Base-by-base conservation (phyloP, 169 alveolate genomes). In the Eimeria sp. region DNA sequence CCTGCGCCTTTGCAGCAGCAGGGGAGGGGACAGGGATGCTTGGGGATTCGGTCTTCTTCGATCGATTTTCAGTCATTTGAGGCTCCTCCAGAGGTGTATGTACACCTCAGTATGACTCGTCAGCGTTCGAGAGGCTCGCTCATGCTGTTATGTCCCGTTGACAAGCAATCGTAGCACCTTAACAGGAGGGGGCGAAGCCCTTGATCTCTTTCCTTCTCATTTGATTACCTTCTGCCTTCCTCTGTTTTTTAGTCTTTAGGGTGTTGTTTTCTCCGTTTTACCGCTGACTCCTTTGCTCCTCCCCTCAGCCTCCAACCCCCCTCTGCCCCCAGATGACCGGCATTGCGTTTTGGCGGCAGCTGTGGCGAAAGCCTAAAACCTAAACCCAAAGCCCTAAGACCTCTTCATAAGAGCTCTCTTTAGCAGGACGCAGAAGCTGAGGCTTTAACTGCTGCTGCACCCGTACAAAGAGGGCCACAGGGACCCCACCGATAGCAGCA, bases 281-380 rank as follows among this genome's bases (percentile, higher is more conserved):
- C 20, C 27, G 9, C 27, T 18, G 5, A 18, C 30, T 11, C 70
- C n/a, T 25, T 43, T 22, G 18, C 80, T 2, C 80, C 45, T 70
- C 80, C 80, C 49, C 80, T 34, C 80, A 34, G 80, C 80, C 80
- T 7, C 80, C 5, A 34, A 34, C 80, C 70, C 70, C 70, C 70
- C 70, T 61, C 70, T 70, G n/a, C 80, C 47, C 49, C 80, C 47
- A 22, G 49, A 70, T n/a, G 49, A 70, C 80, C 80, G 80, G 80
- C 80, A 18, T 13, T 47, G 80, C 80, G 40, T 6, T 9, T 11
- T 34, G 47, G 61, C 61, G 1, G 61, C 49, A 9, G 80, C 80
- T 34, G 80, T 49, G 49, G 80, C 80, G 7, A n/a, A 70, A 34
- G 47, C 80, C 49, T 34, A 70, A 34, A 70, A 16, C 49, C 80